These are phyloP conservation scores for Trichoderma koningii DNA, from an alignment of 2,329 filamentous ascomycete species.

Conservation along the genomic window DNA sequence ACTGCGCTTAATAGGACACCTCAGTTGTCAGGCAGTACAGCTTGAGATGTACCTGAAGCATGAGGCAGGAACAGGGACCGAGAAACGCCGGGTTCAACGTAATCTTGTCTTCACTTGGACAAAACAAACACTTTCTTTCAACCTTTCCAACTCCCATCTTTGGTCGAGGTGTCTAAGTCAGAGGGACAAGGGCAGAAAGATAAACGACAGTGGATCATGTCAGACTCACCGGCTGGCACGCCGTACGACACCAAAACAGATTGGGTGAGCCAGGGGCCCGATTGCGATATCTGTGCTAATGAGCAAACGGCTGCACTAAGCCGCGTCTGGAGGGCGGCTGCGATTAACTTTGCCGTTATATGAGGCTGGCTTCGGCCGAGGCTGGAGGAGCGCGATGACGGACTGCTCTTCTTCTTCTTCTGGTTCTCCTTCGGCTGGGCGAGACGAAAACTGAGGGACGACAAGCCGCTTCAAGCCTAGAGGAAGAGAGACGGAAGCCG, in stretches of 20 bases:
- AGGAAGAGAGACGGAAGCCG: background rate
- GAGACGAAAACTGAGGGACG: background rate
- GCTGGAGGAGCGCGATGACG: background rate
- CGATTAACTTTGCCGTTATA: background rate
- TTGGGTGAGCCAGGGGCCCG: slow-evolving; percentile 23
- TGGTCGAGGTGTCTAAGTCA: background rate
- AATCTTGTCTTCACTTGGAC: too few species aligned
- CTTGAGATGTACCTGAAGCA: too few species aligned
- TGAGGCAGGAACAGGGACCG: too few species aligned
- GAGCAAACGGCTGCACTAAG: background rate
- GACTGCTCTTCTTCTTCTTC: background rate
- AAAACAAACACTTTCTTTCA: background rate
- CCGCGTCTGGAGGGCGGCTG: slow-evolving; percentile 11
- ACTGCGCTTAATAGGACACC: too few species aligned
- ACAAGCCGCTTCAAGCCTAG: background rate
- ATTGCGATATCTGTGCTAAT: slow-evolving; percentile 26
- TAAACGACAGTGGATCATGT: background rate
- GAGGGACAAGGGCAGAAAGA: background rate
- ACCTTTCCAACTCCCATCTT: background rate
- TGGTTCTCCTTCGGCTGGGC: too few species aligned
- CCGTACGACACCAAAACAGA: background rate
- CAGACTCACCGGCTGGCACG: background rate
- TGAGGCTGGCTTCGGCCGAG: background rate
- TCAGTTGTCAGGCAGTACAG: too few species aligned
- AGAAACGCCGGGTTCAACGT: background rate